phyloP scores from a whole-genome alignment of 768 basidiomycete genomes.

The Xerocomus spinulosus region DNA sequence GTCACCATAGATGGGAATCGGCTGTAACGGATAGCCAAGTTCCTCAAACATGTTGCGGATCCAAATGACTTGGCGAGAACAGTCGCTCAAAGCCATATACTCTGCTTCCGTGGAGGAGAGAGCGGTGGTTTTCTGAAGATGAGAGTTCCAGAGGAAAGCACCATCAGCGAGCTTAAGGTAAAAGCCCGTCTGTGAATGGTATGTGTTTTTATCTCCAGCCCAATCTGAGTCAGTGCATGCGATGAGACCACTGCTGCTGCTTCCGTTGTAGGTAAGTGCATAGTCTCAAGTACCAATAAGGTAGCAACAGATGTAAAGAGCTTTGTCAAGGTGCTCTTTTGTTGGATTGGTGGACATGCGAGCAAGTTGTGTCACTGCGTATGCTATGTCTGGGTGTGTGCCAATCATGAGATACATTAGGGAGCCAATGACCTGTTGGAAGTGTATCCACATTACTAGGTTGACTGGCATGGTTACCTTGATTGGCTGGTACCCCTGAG shows the following conservation, averaged over 20 bases:
- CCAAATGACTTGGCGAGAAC: conserved; percentile 27
- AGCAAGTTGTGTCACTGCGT: conserved; percentile 24
- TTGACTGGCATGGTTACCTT: not conserved
- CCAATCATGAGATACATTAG: conserved; percentile 28
- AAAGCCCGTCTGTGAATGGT: not conserved
- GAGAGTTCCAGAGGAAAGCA: not conserved
- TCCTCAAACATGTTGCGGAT: conserved; percentile 15
- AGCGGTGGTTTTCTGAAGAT: conserved; percentile 10
- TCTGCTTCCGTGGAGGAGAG: conserved; percentile 38
- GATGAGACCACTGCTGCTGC: not conserved
- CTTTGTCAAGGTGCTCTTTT: not conserved
- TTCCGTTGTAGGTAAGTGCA: not conserved
- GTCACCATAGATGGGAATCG: conserved; percentile 9
- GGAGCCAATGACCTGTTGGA: conserved; percentile 12
- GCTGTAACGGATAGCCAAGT: conserved; percentile 12
- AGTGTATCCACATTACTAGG: not conserved
- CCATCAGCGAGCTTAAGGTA: not conserved
- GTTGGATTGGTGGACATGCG: conserved; percentile 7
- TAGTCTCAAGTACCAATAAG: conserved; percentile 1
- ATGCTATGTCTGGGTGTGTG: conserved; percentile 32
- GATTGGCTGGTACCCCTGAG: conserved; percentile 4
- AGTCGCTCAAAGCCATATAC: conserved; percentile 38
- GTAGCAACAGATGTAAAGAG: not conserved
- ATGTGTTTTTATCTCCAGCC: not conserved
- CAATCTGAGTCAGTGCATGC: conserved; percentile 1